These are phyloP conservation scores for Pholiota adiposa DNA, from an alignment of 1,284 basidiomycete genomes.

Conservation along the genomic window DNA sequence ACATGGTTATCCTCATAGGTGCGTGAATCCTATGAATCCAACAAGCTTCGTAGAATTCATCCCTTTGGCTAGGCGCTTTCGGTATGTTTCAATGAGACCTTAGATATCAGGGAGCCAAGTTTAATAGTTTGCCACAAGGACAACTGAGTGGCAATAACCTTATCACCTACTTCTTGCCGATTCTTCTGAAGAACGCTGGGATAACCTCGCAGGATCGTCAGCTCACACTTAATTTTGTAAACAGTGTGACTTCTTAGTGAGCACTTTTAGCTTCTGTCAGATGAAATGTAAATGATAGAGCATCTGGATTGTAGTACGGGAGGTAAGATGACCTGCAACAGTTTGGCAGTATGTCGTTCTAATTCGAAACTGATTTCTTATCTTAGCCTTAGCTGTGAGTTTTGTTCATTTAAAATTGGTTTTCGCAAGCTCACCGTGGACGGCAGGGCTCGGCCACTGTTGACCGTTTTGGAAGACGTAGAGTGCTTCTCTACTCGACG, in stretches of 20 bases:
- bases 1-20: conserved; percentile 57
- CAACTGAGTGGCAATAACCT: conserved; percentile 47
- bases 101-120: not conserved
- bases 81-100: conserved; percentile 23
- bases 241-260: conserved; percentile 51
- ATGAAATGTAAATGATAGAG: not conserved
- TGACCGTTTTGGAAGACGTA: conserved; percentile 48
- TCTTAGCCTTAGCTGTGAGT: conserved; percentile 34
- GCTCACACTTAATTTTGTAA: conserved; percentile 53
- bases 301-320: conserved; percentile 15
- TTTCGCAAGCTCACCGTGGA: not conserved
- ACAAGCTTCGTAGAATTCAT: not conserved
- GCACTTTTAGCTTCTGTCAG: conserved; percentile 20
- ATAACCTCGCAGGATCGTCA: conserved; percentile 45
- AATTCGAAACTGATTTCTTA: not conserved
- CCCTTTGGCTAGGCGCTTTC: conserved; percentile 35
- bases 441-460: conserved; percentile 46
- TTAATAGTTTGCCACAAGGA: conserved; percentile 21
- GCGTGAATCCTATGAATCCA: conserved; percentile 9
- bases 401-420: not conserved
- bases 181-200: conserved; percentile 48
- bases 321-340: conserved; percentile 11
- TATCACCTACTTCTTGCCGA: conserved; percentile 55
- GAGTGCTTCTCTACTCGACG: conserved; percentile 42
- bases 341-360: not conserved